Base-by-base conservation (phyloP, 129 eudicot genomes). In the Ambrosia trifida region DNA sequence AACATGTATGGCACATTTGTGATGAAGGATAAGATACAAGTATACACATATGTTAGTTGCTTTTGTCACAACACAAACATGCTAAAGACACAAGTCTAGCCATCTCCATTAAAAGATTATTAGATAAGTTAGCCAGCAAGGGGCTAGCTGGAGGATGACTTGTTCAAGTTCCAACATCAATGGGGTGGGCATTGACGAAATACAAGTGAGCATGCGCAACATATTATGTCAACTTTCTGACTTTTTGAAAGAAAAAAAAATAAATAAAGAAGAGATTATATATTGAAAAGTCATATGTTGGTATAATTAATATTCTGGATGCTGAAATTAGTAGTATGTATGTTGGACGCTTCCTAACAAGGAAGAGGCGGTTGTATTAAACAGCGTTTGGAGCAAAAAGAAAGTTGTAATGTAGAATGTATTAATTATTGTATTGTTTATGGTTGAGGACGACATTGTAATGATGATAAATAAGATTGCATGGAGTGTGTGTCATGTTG, bases 181-280 rank as follows among this genome's bases (percentile, higher is more conserved):
- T 40, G 49, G 70, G 57, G 66, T 14, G 72, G 33, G 32, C 20
- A 50, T 47, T 68, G 64, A 77, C 66, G 33, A 77, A 43, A 69
- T 77, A 43, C 81, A 69, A 77, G 38, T 10, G 72, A 63, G 82
- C 77, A 78, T 65, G 77, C 77, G 72, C 72, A 78, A 78, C 52
- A 71, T 28, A 41, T 17, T 65, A 54, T n/a, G 77, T 78, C 77
- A 70, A 78, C 81, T 18, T 63, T 77, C 17, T 50, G 81, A 77
- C 72, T 64, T 70, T 16, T 36, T 57, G 1, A 12, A 31, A 38
- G 2, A 32, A 30, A 60, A 68, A 8, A 61, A 17, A 56, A n/a
- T n/a, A n/a, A n/a, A n/a, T n/a, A n/a, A n/a, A 4, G 11, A 60
- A 18, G 6, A 66, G 16, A 53, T 66, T 31, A 31, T n/a, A 16